Conservation (phyloP, 2,329 filamentous ascomycete species). For the Fusarium concolor region DNA sequence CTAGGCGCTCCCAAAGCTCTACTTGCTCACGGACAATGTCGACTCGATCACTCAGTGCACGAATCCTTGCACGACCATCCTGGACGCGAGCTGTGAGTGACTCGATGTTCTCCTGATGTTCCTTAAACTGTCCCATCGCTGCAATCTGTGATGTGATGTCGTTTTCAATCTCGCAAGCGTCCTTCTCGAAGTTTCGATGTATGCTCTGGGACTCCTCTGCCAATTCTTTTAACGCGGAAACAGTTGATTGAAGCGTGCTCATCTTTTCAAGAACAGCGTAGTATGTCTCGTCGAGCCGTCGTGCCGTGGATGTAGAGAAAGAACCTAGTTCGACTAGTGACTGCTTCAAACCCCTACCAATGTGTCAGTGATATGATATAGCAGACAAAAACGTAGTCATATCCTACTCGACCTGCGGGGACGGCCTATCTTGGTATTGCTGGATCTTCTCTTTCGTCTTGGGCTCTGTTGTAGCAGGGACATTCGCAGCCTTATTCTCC, state of each 20-base stretch:
- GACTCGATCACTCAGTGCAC: conserved; percentile 70
- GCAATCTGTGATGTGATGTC: conserved; percentile 72
- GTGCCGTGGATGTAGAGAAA: conserved; percentile 71
- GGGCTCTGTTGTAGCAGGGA: conserved; percentile 29
- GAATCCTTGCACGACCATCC: conserved; percentile 68
- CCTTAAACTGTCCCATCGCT: conserved; percentile 70
- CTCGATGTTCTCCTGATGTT: conserved; percentile 73
- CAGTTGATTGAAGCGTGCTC: conserved; percentile 70
- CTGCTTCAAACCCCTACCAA: conserved; percentile 59
- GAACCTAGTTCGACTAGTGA: conserved; percentile 66
- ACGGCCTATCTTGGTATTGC: conserved; percentile 53
- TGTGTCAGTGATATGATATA: conserved; percentile 39
- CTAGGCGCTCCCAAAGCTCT: conserved; percentile 74
- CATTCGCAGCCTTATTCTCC: conserved; percentile 35
- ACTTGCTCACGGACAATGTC: conserved; percentile 72
- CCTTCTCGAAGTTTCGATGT: conserved; percentile 68
- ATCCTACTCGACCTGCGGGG: conserved; percentile 50
- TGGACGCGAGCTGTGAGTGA: conserved; percentile 71
- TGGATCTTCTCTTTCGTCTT: conserved; percentile 53
- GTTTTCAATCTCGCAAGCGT: conserved; percentile 67
- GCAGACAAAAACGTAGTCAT: neutral
- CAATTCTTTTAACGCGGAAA: conserved; percentile 74
- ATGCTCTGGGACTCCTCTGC: conserved; percentile 69
- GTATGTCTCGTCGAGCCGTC: conserved; percentile 78
- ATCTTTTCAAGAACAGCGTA: conserved; percentile 78